A percentile compares a stretch with the other conserved stretches of the same genome.
These are phyloP conservation scores for Leptographium procerum DNA, from an alignment of 2,329 filamentous ascomycete species.

Conservation along the genomic window DNA sequence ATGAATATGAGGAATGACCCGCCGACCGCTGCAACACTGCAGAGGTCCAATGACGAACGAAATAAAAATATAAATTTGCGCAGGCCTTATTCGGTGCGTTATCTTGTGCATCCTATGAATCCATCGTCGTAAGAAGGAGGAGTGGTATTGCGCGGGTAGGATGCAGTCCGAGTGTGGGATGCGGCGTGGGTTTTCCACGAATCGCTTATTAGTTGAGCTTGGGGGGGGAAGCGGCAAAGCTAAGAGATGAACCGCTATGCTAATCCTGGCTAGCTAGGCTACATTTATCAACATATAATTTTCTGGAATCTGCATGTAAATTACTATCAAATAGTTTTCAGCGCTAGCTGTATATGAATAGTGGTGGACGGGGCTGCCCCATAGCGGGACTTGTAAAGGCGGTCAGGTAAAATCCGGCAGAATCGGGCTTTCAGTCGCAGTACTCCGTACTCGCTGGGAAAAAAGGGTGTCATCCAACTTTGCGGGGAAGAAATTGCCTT, in stretches of 20 bases:
- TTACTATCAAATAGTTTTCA: background rate
- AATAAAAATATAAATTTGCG: background rate
- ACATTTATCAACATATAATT: too few relatives aligned
- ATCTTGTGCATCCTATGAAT: background rate
- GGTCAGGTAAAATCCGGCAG: background rate
- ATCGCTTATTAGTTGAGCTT: background rate
- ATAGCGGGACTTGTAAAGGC: background rate
- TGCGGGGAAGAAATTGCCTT: background rate
- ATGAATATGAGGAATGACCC: slow-evolving; percentile 1
- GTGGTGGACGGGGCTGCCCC: too few relatives aligned
- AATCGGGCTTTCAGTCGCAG: background rate
- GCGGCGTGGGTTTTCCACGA: background rate
- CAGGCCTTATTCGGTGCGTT: background rate
- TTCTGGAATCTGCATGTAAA: too few relatives aligned
- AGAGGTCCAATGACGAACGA: background rate
- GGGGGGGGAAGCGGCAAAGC: background rate
- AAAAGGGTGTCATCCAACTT: background rate
- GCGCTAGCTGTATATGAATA: background rate
- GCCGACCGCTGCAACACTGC: background rate
- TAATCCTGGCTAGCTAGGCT: background rate
- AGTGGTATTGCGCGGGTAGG: background rate
- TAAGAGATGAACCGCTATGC: too few relatives aligned
- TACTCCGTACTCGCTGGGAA: too few relatives aligned
- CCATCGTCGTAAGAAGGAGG: background rate
- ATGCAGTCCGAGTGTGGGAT: background rate